Evolutionary conservation across 2,329 filamentous ascomycete species (phyloP).

Genomic region (Colletotrichum sp.): DNA sequence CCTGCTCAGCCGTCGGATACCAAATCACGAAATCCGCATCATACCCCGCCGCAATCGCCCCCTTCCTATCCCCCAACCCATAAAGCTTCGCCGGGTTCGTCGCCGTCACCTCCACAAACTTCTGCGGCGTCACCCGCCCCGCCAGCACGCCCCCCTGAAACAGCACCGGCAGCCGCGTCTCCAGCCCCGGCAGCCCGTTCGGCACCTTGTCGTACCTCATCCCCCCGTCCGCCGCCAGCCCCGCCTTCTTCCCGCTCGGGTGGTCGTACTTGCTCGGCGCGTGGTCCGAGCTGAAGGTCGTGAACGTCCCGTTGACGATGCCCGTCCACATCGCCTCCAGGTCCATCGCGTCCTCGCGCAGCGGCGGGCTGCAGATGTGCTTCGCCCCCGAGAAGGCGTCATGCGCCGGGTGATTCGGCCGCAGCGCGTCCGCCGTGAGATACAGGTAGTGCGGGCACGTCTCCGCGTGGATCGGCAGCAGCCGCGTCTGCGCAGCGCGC

Average conservation of each 20-base stretch:
- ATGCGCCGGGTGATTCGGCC: slow-evolving; percentile 31
- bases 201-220: slow-evolving; percentile 60
- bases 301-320: slow-evolving; percentile 55
- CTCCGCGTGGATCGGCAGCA: slow-evolving; percentile 56
- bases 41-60: slow-evolving; percentile 52
- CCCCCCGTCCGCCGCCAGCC: slow-evolving; percentile 26
- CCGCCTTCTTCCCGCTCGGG: slow-evolving; percentile 52
- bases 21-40: slow-evolving; percentile 65
- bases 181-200: slow-evolving; percentile 62
- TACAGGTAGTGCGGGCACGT: slow-evolving; percentile 63
- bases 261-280: slow-evolving; percentile 54
- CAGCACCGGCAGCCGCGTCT: slow-evolving; percentile 55
- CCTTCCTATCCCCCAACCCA: slow-evolving; percentile 56
- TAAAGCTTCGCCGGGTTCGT: slow-evolving; percentile 64
- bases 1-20: slow-evolving; percentile 45
- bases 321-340: slow-evolving; percentile 57
- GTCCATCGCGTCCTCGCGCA: slow-evolving; percentile 46
- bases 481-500: slow-evolving; percentile 42
- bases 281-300: slow-evolving; percentile 52
- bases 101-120: slow-evolving; percentile 59
- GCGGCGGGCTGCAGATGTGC: slow-evolving; percentile 59
- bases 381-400: slow-evolving; percentile 60
- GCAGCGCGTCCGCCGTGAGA: slow-evolving; percentile 53
- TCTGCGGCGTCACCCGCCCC: slow-evolving; percentile 44
- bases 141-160: slow-evolving; percentile 34